Evolutionary conservation across 202 grass and related monocot species (phyloP), one percentile per base, ranked within the genome.

Genomic region (Dendrocalamus latiflorus): DNA sequence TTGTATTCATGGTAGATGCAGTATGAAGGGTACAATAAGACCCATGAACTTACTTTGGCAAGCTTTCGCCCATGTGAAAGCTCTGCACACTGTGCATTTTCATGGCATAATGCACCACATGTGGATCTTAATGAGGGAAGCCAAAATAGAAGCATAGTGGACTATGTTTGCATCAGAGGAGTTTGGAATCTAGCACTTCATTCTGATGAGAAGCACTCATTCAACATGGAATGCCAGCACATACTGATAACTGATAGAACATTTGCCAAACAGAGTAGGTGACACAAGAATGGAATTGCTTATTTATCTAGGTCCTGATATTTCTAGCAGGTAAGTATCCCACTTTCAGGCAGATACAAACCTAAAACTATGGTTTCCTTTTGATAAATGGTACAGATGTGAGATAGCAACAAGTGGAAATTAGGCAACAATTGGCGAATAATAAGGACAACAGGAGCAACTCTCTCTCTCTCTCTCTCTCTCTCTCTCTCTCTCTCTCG

Each of bases 211-310:
- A 66, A 77, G 30, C 12, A 73, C 49, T 16, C 53, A 15, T 44
- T 70, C 36, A 63, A 30, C 17, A 74, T 13, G 28, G 22, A 73
- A 57, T 84, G 80, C 9, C 80, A 79, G 9, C 58, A 58, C 58
- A 73, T 41, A 65, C 18, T 67, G 86, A 74, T 74, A 6, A 6
- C 34, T 36, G 34, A 36, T 36, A 83, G 12, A 47, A 48, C 58
- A 30, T 28, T 61, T 68, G 75, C 59, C 81, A 80, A 79, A 41
- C 16, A 30, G 33, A 72, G 39, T 50, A 15, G 34, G 9, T 78
- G 49, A 74, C 68, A 83, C 81, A 68, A 84, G 25, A 60, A 80
- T 54, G 68, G 81, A 61, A 79, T 38, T 26, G 21, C 74, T 74
- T 60, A 53, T 88, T 42, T 21, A 79, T 68, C 33, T 41, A 60